phyloP scores from a whole-genome alignment of 2,329 filamentous ascomycete species.

The Sarocladium brachiariae region DNA sequence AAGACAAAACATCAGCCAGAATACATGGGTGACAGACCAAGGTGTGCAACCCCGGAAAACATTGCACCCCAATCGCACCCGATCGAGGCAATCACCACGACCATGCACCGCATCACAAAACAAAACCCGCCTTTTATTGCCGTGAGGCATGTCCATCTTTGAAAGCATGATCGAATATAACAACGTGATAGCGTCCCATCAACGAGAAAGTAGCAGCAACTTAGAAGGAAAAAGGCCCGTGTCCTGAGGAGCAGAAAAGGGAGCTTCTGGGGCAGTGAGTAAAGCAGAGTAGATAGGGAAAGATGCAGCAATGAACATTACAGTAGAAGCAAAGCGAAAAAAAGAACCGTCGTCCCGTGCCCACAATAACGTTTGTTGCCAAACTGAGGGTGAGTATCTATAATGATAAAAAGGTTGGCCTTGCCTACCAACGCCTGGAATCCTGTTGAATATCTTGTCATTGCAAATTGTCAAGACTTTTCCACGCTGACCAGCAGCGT shows the following conservation, averaged over 20 bases:
- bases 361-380: constrained; percentile 15
- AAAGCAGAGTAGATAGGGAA: constrained; percentile 2
- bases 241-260: not conserved
- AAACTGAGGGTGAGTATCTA: constrained; percentile 12
- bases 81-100: not conserved
- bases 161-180: constrained; percentile 8
- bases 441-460: not conserved
- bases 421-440: not conserved
- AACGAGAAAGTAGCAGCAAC: not conserved
- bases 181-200: not conserved
- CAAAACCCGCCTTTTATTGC: constrained; percentile 20
- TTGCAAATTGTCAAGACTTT: not conserved
- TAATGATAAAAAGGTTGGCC: not conserved
- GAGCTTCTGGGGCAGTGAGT: not conserved
- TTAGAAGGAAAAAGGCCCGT: not conserved
- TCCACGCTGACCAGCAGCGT: constrained; percentile 13
- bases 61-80: not conserved
- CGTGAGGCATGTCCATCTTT: constrained; percentile 34
- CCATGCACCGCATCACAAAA: not conserved
- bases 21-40: not conserved
- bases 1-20: not conserved
- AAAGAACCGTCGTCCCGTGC: constrained; percentile 3
- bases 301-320: constrained; percentile 14
- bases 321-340: constrained; percentile 23
- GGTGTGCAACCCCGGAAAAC: too few relatives aligned